Conservation (phyloP, 352 stramenopile species). For the Pseudoperonospora humuli region DNA sequence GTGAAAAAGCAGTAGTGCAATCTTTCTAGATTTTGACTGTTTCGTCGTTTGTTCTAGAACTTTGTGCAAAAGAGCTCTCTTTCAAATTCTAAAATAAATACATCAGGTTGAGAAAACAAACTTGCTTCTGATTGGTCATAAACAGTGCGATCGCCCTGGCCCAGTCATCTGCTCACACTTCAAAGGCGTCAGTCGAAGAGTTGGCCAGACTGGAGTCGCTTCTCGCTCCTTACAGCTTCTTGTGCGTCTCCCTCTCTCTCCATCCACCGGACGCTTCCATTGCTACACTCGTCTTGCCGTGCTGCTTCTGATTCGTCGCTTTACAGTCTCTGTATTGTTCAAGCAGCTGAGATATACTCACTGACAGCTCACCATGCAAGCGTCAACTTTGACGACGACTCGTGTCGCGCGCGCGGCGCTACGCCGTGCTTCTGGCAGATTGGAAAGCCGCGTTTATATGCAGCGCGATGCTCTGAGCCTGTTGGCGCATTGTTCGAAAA, state of each 20-base stretch:
- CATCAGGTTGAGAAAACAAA: background rate
- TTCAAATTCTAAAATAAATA: too few relatives aligned
- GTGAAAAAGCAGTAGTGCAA: too few relatives aligned
- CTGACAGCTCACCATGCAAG: constrained; percentile 13
- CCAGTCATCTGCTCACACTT: constrained; percentile 22
- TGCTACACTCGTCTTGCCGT: background rate
- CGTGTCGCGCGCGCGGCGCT: constrained; percentile 15
- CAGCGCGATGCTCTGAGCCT: constrained; percentile 8
- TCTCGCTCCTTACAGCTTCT: constrained; percentile 1
- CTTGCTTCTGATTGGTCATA: constrained; percentile 9
- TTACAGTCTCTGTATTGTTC: background rate
- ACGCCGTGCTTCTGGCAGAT: constrained; percentile 6
- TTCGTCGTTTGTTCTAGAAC: background rate
- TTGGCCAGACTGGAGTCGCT: constrained; percentile 4
- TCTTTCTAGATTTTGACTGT: background rate
- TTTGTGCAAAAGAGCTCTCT: too few relatives aligned
- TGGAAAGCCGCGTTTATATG: constrained; percentile 1
- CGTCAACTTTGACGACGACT: constrained; percentile 17
- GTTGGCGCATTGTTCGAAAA: constrained; percentile 15
- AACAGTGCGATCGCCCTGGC: constrained; percentile 12
- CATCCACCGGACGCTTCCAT: background rate
- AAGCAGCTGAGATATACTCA: constrained; percentile 1
- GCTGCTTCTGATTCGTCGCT: background rate
- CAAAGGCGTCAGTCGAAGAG: background rate
- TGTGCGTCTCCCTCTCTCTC: background rate